A percentile compares a stretch with the other conserved stretches of the same genome.
phyloP scores from a whole-genome alignment of 768 basidiomycete genomes.

The Kwoniella botswanensis region DNA sequence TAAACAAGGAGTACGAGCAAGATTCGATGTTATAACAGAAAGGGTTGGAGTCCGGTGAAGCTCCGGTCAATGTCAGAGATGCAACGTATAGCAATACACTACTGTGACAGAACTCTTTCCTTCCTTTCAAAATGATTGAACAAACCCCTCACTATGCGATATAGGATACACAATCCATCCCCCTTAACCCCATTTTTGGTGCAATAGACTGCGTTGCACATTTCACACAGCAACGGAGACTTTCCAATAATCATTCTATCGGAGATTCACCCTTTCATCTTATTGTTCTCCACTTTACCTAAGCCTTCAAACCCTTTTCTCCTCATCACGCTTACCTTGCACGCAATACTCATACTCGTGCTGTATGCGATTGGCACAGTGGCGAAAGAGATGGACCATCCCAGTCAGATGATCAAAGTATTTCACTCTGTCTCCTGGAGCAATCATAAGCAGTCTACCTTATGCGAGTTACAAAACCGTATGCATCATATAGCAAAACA shows the following conservation, averaged over 20 bases:
- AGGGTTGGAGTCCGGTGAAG: neutral
- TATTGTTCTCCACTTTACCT: conserved; percentile 15
- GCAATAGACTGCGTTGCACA: neutral
- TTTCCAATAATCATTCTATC: no score
- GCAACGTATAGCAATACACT: neutral
- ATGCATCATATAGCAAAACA: neutral
- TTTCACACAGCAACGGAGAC: neutral
- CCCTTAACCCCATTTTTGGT: neutral
- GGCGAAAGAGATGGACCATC: neutral
- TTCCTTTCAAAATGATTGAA: neutral
- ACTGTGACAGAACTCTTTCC: neutral
- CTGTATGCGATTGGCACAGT: neutral
- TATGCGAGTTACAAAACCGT: neutral
- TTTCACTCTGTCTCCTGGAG: neutral
- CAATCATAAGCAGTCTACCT: neutral
- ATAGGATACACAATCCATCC: no score
- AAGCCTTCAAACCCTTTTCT: neutral
- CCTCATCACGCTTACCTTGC: neutral
- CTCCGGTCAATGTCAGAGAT: neutral
- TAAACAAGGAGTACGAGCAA: neutral
- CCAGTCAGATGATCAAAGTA: conserved; percentile 1
- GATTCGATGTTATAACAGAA: neutral
- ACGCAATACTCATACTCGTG: neutral
- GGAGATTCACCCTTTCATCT: neutral
- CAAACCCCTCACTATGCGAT: no score